Base-by-base conservation (phyloP, 345 rosid species). In the Camelina neglecta region DNA sequence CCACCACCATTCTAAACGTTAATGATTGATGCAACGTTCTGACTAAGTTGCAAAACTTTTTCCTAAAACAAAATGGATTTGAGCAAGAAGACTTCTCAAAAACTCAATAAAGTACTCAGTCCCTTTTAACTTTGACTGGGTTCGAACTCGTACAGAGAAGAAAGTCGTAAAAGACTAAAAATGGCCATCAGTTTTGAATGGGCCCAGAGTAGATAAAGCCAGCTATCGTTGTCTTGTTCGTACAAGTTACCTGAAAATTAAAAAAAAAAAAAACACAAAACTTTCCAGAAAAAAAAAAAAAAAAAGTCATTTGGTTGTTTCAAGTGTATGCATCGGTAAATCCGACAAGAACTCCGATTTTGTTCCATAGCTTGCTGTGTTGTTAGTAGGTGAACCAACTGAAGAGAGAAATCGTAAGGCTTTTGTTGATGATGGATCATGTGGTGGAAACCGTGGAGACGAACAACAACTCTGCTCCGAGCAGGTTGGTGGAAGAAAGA, bases 401-500 rank as follows among this genome's bases (percentile, higher is more conserved):
- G 48, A 71, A 76, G 39, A 76, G 39, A 76, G 48, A 65, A 35
- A 31, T 42, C 65, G 4, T 33, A 56, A 54, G 11, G 4, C 33
- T 44, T 44, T 53, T 54, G 8, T 41, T 75, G 57, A 33, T 12
- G 65, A 57, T 71, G 80, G 76, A 77, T 11, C 63, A 65, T 31
- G 39, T 42, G 54, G 54, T 38, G 45, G 75, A 70, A 23, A 63
- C 60, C 35, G 38, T 53, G 55, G 72, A 67, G 65, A 69, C 73
- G 55, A 64, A 45, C 20, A 64, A 45, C 20, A 75, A 75, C 69
- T 41, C 71, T 8, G 58, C 31, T 69, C 69, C 58, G 38, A 76
- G 54, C 75, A 76, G 51, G 36, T 70, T 70, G 21, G 53, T 81
- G 10, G 98, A 89, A 78, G 93, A 87, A 80, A 92, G 86, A 80